A percentile compares a stretch with the other conserved stretches of the same genome.
Evolutionary conservation across 768 basidiomycete genomes (phyloP).

Genomic region (Mycena capillaripes): DNA sequence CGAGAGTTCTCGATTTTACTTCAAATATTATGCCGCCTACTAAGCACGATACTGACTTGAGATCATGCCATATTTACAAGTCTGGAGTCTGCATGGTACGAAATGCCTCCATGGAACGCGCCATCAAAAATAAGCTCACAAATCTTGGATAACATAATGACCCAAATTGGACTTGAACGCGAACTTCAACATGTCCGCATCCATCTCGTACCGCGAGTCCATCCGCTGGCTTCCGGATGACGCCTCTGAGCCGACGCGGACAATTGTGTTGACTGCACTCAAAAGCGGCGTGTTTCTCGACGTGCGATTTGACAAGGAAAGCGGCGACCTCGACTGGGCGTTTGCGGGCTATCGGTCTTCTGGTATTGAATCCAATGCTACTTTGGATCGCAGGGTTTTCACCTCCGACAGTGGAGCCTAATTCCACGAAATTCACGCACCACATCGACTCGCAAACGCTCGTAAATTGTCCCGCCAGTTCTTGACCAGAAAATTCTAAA

Average conservation of each 20-base stretch:
- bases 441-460: slow-evolving; percentile 49
- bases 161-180: too few relatives aligned
- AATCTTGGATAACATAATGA: too few relatives aligned
- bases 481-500: neutral
- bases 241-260: slow-evolving; percentile 51
- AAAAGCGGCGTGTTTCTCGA: slow-evolving; percentile 51
- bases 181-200: slow-evolving; percentile 9
- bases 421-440: slow-evolving; percentile 46
- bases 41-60: too few relatives aligned
- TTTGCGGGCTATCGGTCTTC: slow-evolving; percentile 52
- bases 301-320: slow-evolving; percentile 49
- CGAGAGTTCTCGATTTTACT: too few relatives aligned
- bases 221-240: slow-evolving; percentile 52
- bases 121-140: too few relatives aligned
- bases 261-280: slow-evolving; percentile 49
- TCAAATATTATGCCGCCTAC: too few relatives aligned
- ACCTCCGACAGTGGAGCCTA: slow-evolving; percentile 23
- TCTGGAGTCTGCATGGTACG: too few relatives aligned
- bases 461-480: slow-evolving; percentile 27
- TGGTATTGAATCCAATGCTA: too few relatives aligned
- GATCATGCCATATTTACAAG: too few relatives aligned
- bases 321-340: slow-evolving; percentile 51
- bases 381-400: too few relatives aligned
- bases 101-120: too few relatives aligned
- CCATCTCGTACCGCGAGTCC: slow-evolving; percentile 39